phyloP scores from a whole-genome alignment of 179 eudicot genomes.

The Vitellaria paradoxa region DNA sequence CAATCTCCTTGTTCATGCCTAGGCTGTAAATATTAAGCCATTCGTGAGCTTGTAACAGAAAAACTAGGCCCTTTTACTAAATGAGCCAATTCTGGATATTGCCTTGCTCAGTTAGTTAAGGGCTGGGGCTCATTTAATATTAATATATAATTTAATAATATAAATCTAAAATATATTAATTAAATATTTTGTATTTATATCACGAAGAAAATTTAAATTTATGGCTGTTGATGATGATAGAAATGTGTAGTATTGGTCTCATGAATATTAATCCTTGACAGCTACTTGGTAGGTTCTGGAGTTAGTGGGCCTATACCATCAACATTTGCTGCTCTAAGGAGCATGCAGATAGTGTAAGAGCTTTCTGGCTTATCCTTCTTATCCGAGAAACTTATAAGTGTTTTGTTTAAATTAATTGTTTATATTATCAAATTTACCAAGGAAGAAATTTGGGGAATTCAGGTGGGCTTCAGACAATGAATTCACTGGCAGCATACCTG shows the following conservation, averaged over 20 bases:
- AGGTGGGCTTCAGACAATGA: constrained; percentile 86
- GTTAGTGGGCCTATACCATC: constrained; percentile 72
- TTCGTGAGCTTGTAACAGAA: no score
- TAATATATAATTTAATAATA: no score
- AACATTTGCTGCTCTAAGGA: constrained; percentile 56
- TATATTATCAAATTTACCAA: constrained; percentile 1
- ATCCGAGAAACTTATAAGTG: constrained; percentile 2
- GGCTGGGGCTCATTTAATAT: no score
- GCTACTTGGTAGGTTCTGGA: constrained; percentile 74
- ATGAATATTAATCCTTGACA: constrained; percentile 26
- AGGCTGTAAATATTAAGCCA: background rate
- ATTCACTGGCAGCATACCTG: constrained; percentile 70
- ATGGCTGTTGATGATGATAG: background rate
- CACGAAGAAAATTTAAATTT: background rate
- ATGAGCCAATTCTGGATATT: no score
- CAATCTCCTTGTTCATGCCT: background rate
- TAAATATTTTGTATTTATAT: no score
- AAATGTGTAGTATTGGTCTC: background rate
- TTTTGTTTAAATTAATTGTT: background rate
- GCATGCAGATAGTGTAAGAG: constrained; percentile 55
- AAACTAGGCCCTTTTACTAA: no score
- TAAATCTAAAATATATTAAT: no score
- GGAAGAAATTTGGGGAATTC: constrained; percentile 15
- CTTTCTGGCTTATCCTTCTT: background rate
- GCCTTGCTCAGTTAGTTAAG: no score